Conservation (phyloP, 495 filamentous ascomycete species). For the Aspergillus kassunensis region DNA sequence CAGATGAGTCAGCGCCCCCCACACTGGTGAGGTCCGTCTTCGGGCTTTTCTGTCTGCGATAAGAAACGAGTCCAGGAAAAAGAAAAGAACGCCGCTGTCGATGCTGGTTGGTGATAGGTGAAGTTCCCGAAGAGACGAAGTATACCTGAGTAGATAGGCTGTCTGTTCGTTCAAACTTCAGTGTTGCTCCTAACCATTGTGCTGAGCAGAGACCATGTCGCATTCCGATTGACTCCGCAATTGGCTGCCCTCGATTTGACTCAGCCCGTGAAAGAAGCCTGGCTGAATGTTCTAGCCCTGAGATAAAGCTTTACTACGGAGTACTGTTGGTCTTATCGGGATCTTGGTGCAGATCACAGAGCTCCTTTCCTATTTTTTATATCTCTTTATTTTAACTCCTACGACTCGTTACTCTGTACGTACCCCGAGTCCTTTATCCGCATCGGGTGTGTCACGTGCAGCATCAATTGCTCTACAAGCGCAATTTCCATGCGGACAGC, state of each 20-base stretch:
- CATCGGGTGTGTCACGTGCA: not conserved
- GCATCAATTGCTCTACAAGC: slow-evolving; percentile 1
- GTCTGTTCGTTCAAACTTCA: too few relatives aligned
- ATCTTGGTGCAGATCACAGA: slow-evolving; percentile 4
- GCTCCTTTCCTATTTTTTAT: not conserved
- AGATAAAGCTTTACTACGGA: not conserved
- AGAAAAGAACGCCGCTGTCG: slow-evolving; percentile 7
- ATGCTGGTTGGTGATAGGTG: slow-evolving; percentile 1
- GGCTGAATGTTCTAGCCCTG: slow-evolving; percentile 2
- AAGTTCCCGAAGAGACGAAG: not conserved
- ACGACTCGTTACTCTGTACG: too few relatives aligned
- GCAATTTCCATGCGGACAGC: slow-evolving; percentile 9
- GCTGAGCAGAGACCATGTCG: not conserved
- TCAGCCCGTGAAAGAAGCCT: not conserved
- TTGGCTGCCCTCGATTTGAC: not conserved
- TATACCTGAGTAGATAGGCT: too few relatives aligned
- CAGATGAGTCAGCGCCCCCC: slow-evolving; percentile 18
- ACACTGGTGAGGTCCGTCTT: slow-evolving; percentile 1
- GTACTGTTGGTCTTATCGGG: not conserved
- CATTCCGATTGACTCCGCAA: slow-evolving; percentile 12
- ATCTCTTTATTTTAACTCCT: not conserved
- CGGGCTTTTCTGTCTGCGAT: slow-evolving; percentile 10
- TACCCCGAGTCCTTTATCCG: not conserved
- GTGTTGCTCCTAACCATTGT: too few relatives aligned
- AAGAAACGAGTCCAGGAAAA: slow-evolving; percentile 10